Evolutionary conservation across 768 basidiomycete species (phyloP).

Genomic region (Tylopilus balloui): DNA sequence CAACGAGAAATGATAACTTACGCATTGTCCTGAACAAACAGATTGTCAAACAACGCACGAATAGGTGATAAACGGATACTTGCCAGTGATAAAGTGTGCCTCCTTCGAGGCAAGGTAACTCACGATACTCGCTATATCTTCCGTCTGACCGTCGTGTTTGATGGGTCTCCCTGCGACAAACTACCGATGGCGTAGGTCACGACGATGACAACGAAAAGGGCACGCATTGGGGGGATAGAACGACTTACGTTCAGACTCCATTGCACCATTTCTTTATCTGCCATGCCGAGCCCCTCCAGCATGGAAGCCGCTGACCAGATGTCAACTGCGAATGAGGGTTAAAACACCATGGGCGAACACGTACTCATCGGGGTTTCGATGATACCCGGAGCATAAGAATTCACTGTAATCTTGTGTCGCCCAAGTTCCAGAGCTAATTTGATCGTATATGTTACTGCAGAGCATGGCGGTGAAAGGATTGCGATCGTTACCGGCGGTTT

Average conservation of each 20-base stretch:
- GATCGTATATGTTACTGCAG: background rate
- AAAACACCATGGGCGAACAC: background rate
- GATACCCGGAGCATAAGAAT: conserved; percentile 37
- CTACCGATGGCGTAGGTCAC: background rate
- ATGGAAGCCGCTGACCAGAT: background rate
- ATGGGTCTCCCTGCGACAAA: background rate
- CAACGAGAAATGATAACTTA: conserved; percentile 6
- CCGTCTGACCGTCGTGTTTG: conserved; percentile 22
- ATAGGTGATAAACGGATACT: background rate
- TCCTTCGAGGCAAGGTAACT: conserved; percentile 36
- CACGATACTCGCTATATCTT: conserved; percentile 34
- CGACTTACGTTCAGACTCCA: conserved; percentile 4
- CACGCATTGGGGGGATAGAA: background rate
- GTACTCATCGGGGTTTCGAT: conserved; percentile 32
- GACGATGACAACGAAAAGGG: background rate
- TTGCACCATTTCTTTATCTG: background rate
- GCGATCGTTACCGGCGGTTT: conserved; percentile 30
- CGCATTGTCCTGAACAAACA: conserved; percentile 20
- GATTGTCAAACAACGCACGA: background rate
- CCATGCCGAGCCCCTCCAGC: background rate
- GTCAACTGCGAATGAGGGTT: background rate
- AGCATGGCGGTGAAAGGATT: background rate
- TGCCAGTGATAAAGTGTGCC: conserved; percentile 36
- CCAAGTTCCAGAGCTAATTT: conserved; percentile 29
- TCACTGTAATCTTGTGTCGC: conserved; percentile 35